phyloP scores from a whole-genome alignment of 2,329 filamentous ascomycete genomes.

The Penicillium sp. region DNA sequence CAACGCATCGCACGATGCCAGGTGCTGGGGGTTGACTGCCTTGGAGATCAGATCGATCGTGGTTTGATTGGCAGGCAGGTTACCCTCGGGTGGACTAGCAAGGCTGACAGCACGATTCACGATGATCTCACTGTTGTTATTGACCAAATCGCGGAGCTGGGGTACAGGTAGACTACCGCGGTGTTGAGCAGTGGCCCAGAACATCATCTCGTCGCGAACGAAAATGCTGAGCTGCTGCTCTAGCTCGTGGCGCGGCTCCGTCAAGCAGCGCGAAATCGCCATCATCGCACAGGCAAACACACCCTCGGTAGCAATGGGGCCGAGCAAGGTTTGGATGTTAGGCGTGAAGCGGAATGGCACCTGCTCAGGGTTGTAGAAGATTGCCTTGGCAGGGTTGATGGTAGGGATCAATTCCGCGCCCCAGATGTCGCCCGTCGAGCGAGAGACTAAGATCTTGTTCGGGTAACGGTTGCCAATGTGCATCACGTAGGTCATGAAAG shows the following conservation, averaged over 20 bases:
- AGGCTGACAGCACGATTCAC: slow-evolving; percentile 87
- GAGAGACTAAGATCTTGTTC: slow-evolving; percentile 90
- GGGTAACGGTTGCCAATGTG: slow-evolving; percentile 96
- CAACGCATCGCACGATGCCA: slow-evolving; percentile 84
- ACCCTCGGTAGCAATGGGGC: slow-evolving; percentile 90
- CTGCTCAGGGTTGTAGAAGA: slow-evolving; percentile 92
- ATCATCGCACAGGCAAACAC: slow-evolving; percentile 95
- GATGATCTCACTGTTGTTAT: slow-evolving; percentile 84
- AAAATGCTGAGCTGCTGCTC: slow-evolving; percentile 93
- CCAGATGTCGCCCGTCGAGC: slow-evolving; percentile 90
- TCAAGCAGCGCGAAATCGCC: slow-evolving; percentile 92
- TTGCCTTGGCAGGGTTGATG: slow-evolving; percentile 79
- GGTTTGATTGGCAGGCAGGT: slow-evolving; percentile 92
- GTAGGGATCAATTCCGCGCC: slow-evolving; percentile 89
- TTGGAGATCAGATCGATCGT: slow-evolving; percentile 92
- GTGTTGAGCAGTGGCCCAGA: slow-evolving; percentile 87
- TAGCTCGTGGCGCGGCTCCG: slow-evolving; percentile 78
- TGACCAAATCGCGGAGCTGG: slow-evolving; percentile 75
- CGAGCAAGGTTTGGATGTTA: slow-evolving; percentile 94
- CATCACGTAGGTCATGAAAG: slow-evolving; percentile 98
- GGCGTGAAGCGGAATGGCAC: slow-evolving; percentile 97
- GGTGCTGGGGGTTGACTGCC: slow-evolving; percentile 86
- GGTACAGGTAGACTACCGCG: slow-evolving; percentile 64
- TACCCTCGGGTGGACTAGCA: slow-evolving; percentile 72
- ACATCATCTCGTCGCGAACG: slow-evolving; percentile 96